A percentile compares a stretch with the other conserved stretches of the same genome.
Evolutionary conservation across 2,329 filamentous ascomycete species (phyloP).

Genomic region (Phialophora chinensis): DNA sequence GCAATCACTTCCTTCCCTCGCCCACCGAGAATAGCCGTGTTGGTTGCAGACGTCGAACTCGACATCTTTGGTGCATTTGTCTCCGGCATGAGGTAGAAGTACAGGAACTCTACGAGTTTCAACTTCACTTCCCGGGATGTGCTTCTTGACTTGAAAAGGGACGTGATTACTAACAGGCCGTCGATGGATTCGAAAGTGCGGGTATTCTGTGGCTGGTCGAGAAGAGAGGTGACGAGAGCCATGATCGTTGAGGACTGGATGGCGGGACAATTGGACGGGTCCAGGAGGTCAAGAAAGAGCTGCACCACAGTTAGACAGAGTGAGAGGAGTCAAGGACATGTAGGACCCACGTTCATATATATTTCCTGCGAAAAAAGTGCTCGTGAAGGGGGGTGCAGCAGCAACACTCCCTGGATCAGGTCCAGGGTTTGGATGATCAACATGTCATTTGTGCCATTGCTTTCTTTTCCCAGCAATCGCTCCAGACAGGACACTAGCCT

Average conservation of each 20-base stretch:
- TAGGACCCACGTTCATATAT: constrained; percentile 78
- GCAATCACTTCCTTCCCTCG: constrained; percentile 72
- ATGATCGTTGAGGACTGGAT: constrained; percentile 91
- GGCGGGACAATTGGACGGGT: constrained; percentile 86
- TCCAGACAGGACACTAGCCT: constrained; percentile 85
- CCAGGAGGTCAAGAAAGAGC: constrained; percentile 91
- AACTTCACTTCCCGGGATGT: constrained; percentile 90
- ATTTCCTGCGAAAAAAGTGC: constrained; percentile 84
- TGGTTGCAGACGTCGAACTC: constrained; percentile 49
- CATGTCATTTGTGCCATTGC: constrained; percentile 81
- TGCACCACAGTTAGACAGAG: constrained; percentile 40
- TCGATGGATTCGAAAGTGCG: constrained; percentile 91
- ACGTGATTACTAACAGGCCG: constrained; percentile 87
- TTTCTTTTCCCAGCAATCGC: constrained; percentile 79
- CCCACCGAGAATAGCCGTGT: constrained; percentile 56
- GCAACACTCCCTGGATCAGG: constrained; percentile 82
- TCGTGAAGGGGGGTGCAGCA: constrained; percentile 89
- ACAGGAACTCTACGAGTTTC: constrained; percentile 95
- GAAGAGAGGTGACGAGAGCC: constrained; percentile 84
- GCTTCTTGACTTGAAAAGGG: constrained; percentile 85
- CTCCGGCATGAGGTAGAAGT: constrained; percentile 98
- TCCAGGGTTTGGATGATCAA: constrained; percentile 88
- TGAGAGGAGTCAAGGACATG: neutral
- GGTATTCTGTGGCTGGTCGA: constrained; percentile 85
- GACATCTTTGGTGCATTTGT: constrained; percentile 52